These are phyloP conservation scores for Candida qinlingensis DNA, from an alignment of 805 yeast genomes.

Conservation along the genomic window DNA sequence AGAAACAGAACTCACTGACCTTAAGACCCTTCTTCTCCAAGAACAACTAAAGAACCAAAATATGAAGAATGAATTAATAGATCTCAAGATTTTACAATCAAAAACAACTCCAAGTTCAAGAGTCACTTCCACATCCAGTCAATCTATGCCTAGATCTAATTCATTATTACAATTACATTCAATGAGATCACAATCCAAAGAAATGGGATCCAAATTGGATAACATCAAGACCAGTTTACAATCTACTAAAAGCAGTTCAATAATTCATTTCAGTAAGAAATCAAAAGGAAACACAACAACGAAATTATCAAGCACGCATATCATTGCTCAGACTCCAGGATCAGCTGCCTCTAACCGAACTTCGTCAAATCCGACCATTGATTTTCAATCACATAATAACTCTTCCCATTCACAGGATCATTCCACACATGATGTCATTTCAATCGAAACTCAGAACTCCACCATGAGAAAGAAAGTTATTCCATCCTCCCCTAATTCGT, in stretches of 20 bases:
- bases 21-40: slow-evolving; percentile 23
- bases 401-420: too few species aligned
- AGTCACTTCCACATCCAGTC: background rate
- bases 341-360: background rate
- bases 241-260: slow-evolving; percentile 1
- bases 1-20: slow-evolving; percentile 31
- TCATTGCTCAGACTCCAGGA: slow-evolving; percentile 19
- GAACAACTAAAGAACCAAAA: slow-evolving; percentile 27
- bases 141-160: slow-evolving; percentile 20
- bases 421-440: background rate
- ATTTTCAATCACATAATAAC: background rate
- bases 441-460: background rate
- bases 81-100: slow-evolving; percentile 11
- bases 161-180: slow-evolving; percentile 27
- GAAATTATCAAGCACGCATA: slow-evolving; percentile 16
- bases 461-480: slow-evolving; percentile 8
- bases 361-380: background rate
- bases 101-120: background rate
- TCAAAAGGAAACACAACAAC: slow-evolving; percentile 19
- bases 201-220: slow-evolving; percentile 25
- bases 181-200: slow-evolving; percentile 26
- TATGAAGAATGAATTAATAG: slow-evolving; percentile 20
- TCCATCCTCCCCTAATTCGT: slow-evolving; percentile 24
- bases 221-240: slow-evolving; percentile 22
- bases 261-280: slow-evolving; percentile 10